Evolutionary conservation across 768 basidiomycete species (phyloP), one percentile per base, ranked within the genome.

Genomic region (Mycena pura): DNA sequence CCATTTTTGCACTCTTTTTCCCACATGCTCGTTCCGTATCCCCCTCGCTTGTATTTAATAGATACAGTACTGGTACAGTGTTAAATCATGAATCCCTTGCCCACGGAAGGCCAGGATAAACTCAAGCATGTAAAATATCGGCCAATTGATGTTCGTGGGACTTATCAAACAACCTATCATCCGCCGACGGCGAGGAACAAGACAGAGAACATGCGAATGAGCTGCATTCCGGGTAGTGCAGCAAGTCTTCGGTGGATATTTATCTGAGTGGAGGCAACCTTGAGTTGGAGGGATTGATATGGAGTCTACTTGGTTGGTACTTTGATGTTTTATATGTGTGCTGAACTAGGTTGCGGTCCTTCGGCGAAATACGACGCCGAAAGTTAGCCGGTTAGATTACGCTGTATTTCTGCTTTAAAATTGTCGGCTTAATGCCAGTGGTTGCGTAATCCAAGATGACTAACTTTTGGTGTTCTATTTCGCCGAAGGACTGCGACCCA

Each of bases 171-270:
- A 36, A 36, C 34, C 34, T 36, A 36, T 36, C 9, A 52, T 19
- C 50, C 50, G 50, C 50, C 39, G 50, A 31, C 24, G 50, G 50
- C 50, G n/a, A 51, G 38, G 25, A 28, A 25, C 36, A 51, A 28
- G 22, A 39, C 36, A 40, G 34, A 36, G 22, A 39, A 51, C 9
- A 39, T 25, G 50, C 25, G 38, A 6, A 40, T 28, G 50, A 52
- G 40, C 51, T 53, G 51, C 51, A 53, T 53, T 43, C 22, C 36
- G 48, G 49, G 36, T 27, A 39, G 49, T 50, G 49, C 34, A n/a
- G 49, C 36, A 50, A 50, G 36, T 50, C 24, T 27, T 50, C 39
- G 49, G 49, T 50, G 48, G 22, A 19, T 49, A 49, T 36, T 34
- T 49, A 34, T 36, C 34, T 36, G n/a, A n/a, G n/a, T n/a, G n/a